These are phyloP conservation scores for Avena eriantha DNA, from an alignment of 176 grass and related monocot species.

Conservation along the genomic window DNA sequence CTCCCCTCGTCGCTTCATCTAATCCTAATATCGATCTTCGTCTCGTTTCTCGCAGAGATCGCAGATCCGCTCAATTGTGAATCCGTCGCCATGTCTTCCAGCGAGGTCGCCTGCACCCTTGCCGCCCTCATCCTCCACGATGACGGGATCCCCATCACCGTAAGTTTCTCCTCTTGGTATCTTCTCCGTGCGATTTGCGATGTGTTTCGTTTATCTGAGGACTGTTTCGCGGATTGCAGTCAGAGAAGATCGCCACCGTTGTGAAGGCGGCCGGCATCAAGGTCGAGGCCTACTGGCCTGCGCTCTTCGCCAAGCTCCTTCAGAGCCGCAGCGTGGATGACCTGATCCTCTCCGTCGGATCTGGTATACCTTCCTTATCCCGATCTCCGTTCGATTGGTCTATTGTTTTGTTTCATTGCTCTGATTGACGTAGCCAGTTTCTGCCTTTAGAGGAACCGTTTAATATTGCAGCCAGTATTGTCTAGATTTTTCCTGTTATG, in stretches of 20 bases:
- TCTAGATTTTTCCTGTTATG: not conserved
- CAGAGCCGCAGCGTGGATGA: constrained; percentile 73
- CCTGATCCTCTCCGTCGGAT: constrained; percentile 77
- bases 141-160: constrained; percentile 79
- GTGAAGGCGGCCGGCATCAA: constrained; percentile 84
- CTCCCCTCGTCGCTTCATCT: not conserved
- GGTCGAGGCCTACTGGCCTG: constrained; percentile 77
- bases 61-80: constrained; percentile 34
- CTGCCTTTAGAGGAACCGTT: too few species aligned
- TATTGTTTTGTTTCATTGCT: too few species aligned
- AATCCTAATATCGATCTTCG: not conserved
- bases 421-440: not conserved
- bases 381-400: not conserved
- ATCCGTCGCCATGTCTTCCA: constrained; percentile 52
- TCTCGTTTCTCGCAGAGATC: not conserved
- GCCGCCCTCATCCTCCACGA: constrained; percentile 82
- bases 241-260: constrained; percentile 72
- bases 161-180: not conserved
- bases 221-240: not conserved
- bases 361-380: constrained; percentile 44
- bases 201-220: not conserved
- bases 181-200: not conserved
- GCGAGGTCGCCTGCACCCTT: constrained; percentile 82
- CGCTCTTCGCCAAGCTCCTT: constrained; percentile 85
- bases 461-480: not conserved